Evolutionary conservation across 1,139 yeast genomes (phyloP), one percentile per base, ranked within the genome.

Genomic region (Kazachstania sp.): DNA sequence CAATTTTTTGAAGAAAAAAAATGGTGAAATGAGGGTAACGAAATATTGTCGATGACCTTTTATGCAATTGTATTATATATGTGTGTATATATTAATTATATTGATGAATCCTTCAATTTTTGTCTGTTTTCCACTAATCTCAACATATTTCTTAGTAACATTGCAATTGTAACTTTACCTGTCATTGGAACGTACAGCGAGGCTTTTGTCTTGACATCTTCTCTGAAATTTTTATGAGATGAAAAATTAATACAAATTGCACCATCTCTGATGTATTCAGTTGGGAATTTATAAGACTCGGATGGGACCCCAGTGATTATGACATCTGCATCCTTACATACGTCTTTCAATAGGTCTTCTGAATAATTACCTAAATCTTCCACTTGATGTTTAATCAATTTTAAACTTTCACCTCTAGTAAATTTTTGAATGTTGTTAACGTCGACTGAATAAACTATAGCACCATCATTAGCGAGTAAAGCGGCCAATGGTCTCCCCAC

Each of bases 401-500:
- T 80, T 58, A 92, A 73, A 44, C 95, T 95, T 58, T 86, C 95
- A 38, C 98, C 98, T 61, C 98, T 77, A 9, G 97, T 90, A 67
- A 86, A 92, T 63, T 82, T 81, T 66, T 92, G 97, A 51, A 87
- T 81, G 53, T 88, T 86, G 58, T 85, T 81, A 44, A 92, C 71
- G 62, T 92, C 98, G 4, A 82, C 90, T 1, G 97, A 88, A 65
- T 85, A 92, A 1, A 92, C 98, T 1, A 83, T 84, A 28, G 98
- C 98, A 52, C 98, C 98, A 61, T 92, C 98, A 59, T 92, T 92
- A 26, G 98, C 98, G 55, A 94, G 71, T 39, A 92, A 70, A 0
- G 98, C 97, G 30, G 98, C 98, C 53, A 92, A 72, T 1, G 98
- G 98, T 56, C 98, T 79, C 6, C 98, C 98, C 18, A 92, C 98